A percentile compares a stretch with the other conserved stretches of the same genome.
Evolutionary conservation across 139 green algal genomes (phyloP).

Genomic region (Haematococcus sp.): DNA sequence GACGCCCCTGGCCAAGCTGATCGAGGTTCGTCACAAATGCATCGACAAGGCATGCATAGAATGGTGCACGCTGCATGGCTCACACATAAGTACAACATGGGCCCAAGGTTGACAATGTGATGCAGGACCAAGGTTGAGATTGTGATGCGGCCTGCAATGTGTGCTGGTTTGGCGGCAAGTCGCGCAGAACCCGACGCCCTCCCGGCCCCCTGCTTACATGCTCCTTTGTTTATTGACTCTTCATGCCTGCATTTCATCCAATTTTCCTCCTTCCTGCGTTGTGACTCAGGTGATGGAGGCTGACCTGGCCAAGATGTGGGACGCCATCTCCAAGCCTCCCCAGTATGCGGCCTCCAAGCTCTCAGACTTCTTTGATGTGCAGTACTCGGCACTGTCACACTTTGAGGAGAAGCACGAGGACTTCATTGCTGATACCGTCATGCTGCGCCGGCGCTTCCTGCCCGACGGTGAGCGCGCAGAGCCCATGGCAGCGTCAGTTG

Average conservation of each 20-base stretch:
- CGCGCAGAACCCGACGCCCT: no score
- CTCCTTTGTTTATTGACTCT: no score
- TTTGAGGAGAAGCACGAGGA: slow-evolving; percentile 93
- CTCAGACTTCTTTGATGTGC: slow-evolving; percentile 91
- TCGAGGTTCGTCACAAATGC: slow-evolving; percentile 23
- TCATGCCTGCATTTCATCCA: no score
- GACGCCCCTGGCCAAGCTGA: slow-evolving; percentile 77
- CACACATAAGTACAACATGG: no score
- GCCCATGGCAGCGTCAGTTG: not conserved
- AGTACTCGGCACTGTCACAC: slow-evolving; percentile 84
- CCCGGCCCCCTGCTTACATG: no score
- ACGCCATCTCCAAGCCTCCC: slow-evolving; percentile 82
- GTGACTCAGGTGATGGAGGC: slow-evolving; percentile 47
- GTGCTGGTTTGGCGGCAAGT: no score
- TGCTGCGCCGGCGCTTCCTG: slow-evolving; percentile 73
- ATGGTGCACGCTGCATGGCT: not conserved
- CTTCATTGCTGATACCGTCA: slow-evolving; percentile 75
- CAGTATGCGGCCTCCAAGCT: slow-evolving; percentile 64
- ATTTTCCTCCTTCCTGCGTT: no score
- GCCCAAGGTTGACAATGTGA: no score
- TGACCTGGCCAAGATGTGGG: slow-evolving; percentile 89
- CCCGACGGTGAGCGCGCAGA: slow-evolving; percentile 50
- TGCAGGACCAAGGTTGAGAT: no score
- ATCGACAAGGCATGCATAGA: not conserved
- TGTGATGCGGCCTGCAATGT: no score